Base-by-base conservation (phyloP, 192 early-diverging fungal genomes). In the Backusella macrospora region DNA sequence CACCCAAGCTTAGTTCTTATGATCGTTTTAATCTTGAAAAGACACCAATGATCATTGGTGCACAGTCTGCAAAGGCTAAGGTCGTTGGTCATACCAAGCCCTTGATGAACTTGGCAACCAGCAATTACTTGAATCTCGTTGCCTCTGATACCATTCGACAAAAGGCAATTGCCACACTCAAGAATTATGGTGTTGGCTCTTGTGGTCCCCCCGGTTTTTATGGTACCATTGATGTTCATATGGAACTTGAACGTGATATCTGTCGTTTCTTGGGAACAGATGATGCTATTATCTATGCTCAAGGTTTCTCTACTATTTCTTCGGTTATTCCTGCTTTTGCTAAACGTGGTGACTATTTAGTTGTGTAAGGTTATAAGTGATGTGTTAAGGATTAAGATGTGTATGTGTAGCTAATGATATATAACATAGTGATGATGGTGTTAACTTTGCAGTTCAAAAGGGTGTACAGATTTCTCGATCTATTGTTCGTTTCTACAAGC, bases 171-270 rank as follows among this genome's bases (percentile, higher is more conserved):
- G 84, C 86, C 29, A 93, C 93, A 4, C 89, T 99, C 45, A 88
- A 89, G 78, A 93, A 93, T 76, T 98, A 99, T 78, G 97, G 97
- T 48, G 95, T 99, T 43, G 97, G 97, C 16, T 91, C 95, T 10
- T 99, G 97, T 78, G 96, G 96, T 6, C 96, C 96, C 8, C 94
- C 94, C 1, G 96, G 96, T 16, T 97, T 98, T 77, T 98, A 97
- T 75, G 96, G 96, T 62, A 97, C 96, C 4, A 49, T 92, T 72
- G 97, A 99, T 83, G 96, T 99, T 13, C 97, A 99, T 71, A 93
- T 95, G 87, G 90, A 97, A 65, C 83, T 99, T 26, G 97, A 99
- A 82, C 85, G 87, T 68, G 88, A 92, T 46, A 79, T 99, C 63
- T 95, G 96, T 12, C 84, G 84, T 5, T 96, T 97, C 72, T 81